Base-by-base conservation (phyloP, 2,329 filamentous ascomycete species). In the Ceratocystis harringtonii region DNA sequence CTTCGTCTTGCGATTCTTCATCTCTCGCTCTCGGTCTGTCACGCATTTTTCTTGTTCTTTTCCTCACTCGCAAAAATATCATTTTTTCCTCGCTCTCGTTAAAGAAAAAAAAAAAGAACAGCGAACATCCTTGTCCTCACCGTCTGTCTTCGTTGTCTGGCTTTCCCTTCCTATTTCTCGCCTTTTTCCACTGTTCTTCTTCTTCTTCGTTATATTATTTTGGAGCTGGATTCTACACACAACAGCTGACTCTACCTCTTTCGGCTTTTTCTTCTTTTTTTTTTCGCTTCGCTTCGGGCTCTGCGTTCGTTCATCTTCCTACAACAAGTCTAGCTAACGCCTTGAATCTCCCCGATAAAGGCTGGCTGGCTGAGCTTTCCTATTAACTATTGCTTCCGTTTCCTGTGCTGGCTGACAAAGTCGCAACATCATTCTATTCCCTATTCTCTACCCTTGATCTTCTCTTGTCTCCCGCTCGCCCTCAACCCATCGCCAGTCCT, bases 81-180 rank as follows among this genome's bases (percentile, higher is more conserved):
- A 5, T 55, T 55, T 55, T 55, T 55, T 57, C n/a, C 50, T 57
- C 25, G 7, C 55, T 36, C 48, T 52, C 48, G 48, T 52, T 52
- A 52, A 52, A 52, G 5, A 17, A 28, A 28, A 3, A 28, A 28
- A 28, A 58, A 28, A n/a, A 17, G 19, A 55, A 28, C 50, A 55
- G 17, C 50, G 19, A 25, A 32, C 30, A 58, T 58, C 55, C 55
- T 58, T 58, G 55, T 36, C 55, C 55, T 58, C 17, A 58, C 55
- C 17, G 25, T n/a, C 55, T n/a, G 22, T 58, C 55, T 30, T 32
- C 55, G 55, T n/a, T 58, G 55, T 58, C 55, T 58, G 55, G 55
- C 55, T 58, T 58, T 36, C 55, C 15, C 55, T 30, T 57, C 22
- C 22, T 19, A 57, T 57, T 32, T 30, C 52, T 57, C 52, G 52